Percentiles rank a stretch among this genome's conserved stretches.
Conservation (phyloP, 345 rosid genomes). For the Pistacia vera region DNA sequence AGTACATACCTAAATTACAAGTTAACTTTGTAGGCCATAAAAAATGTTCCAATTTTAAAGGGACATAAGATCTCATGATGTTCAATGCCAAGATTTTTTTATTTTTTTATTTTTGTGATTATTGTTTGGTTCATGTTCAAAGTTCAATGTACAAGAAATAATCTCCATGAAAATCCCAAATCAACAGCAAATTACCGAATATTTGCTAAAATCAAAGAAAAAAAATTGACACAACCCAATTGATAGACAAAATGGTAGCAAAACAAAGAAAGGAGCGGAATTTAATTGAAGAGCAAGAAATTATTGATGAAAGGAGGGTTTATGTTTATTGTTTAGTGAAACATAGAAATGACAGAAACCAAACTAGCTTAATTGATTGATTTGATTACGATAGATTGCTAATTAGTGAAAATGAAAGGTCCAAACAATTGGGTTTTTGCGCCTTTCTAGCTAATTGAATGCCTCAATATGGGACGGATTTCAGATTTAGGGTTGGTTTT, state of each 20-base stretch:
- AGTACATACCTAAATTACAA: too few species aligned
- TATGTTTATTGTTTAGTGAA: background rate
- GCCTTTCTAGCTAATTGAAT: background rate
- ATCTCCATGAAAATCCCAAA: background rate
- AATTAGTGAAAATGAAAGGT: conserved; percentile 20
- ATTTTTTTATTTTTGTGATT: too few species aligned
- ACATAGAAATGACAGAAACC: conserved; percentile 21
- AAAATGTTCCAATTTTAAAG: background rate
- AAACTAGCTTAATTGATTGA: conserved; percentile 2
- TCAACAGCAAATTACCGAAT: background rate
- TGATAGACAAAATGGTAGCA: background rate
- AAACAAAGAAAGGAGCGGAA: too few species aligned
- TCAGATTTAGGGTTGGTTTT: background rate
- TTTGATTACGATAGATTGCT: conserved; percentile 17
- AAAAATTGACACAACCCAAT: conserved; percentile 6
- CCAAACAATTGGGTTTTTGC: background rate
- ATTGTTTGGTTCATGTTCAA: background rate
- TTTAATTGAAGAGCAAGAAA: too few species aligned
- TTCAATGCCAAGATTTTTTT: background rate
- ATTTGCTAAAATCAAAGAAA: background rate
- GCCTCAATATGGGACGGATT: background rate
- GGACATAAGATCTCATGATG: background rate
- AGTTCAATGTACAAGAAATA: background rate
- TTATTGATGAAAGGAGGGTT: background rate
- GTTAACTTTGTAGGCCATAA: background rate